Conservation (phyloP, 352 stramenopile species). For the Globisporangium takayamanum region DNA sequence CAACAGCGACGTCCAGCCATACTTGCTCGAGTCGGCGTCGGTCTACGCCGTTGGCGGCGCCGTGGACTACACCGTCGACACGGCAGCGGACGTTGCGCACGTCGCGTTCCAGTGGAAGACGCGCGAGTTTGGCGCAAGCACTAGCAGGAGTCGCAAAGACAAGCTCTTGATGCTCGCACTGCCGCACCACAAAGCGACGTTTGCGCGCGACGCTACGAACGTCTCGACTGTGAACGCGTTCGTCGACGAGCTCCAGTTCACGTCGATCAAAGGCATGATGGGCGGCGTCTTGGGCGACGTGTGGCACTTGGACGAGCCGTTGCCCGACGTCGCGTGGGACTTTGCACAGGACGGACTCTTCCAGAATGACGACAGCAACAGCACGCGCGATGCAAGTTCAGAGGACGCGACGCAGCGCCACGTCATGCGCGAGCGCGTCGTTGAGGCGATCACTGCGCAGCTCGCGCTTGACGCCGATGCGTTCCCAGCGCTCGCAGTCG, state of each 20-base stretch:
- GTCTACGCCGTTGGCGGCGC: conserved; percentile 54
- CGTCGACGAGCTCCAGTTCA: conserved; percentile 47
- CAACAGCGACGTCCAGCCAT: conserved; percentile 28
- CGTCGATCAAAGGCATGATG: conserved; percentile 72
- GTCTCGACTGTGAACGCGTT: conserved; percentile 20
- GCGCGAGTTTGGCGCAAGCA: conserved; percentile 29
- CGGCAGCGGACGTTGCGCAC: conserved; percentile 16
- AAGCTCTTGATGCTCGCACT: conserved; percentile 70
- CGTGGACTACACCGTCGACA: conserved; percentile 39
- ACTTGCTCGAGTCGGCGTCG: conserved; percentile 47
- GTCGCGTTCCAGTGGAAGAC: conserved; percentile 66
- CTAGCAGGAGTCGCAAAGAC: conserved; percentile 4
- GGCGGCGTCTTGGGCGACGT: conserved; percentile 45
- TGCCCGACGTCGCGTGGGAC: conserved; percentile 58
- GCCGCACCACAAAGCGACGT: conserved; percentile 64
- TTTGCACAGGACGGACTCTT: conserved; percentile 55
- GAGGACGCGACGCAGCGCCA: conserved; percentile 21
- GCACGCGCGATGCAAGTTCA: not conserved
- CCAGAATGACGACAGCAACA: not conserved
- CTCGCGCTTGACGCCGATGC: conserved; percentile 45
- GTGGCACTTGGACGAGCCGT: conserved; percentile 60
- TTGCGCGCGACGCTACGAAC: conserved; percentile 12
- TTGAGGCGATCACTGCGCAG: conserved; percentile 30
- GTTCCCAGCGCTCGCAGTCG: conserved; percentile 37
- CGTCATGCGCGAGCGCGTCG: conserved; percentile 25